Evolutionary conservation across 345 rosid genomes (phyloP).

Genomic region (Leavenworthia alabamica): DNA sequence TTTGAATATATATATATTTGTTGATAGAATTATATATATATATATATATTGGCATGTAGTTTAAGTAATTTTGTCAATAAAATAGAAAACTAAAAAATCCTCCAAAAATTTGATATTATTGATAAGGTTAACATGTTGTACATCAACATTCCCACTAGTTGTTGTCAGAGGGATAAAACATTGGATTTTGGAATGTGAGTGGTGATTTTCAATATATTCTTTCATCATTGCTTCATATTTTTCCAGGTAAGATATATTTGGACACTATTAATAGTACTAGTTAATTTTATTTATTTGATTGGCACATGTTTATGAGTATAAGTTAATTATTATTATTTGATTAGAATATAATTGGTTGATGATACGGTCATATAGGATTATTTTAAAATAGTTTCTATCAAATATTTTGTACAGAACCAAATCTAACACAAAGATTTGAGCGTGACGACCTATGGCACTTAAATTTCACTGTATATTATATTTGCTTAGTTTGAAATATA

Average conservation of each 20-base stretch:
- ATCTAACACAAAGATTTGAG: constrained; percentile 32
- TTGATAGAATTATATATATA: not conserved
- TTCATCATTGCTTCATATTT: constrained; percentile 45
- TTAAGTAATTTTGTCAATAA: not conserved
- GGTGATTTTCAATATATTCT: constrained; percentile 52
- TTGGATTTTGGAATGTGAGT: constrained; percentile 29
- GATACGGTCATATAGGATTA: constrained; percentile 7
- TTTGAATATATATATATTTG: not conserved
- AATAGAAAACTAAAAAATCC: not conserved
- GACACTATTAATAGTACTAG: not conserved
- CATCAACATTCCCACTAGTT: constrained; percentile 34
- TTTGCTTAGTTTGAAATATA: constrained; percentile 4
- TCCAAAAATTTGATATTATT: constrained; percentile 16
- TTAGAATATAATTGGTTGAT: constrained; percentile 24
- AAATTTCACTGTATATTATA: constrained; percentile 1
- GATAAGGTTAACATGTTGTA: constrained; percentile 26
- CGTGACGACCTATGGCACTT: constrained; percentile 17
- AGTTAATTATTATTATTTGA: not conserved
- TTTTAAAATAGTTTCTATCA: constrained; percentile 1
- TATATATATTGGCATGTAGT: not conserved
- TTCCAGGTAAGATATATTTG: constrained; percentile 40
- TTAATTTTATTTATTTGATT: not conserved
- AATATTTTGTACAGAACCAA: constrained; percentile 20
- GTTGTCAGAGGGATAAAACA: constrained; percentile 11
- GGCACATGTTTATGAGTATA: not conserved